Evolutionary conservation across 805 yeast genomes (phyloP).

Genomic region (Yamadazyma laniorum): DNA sequence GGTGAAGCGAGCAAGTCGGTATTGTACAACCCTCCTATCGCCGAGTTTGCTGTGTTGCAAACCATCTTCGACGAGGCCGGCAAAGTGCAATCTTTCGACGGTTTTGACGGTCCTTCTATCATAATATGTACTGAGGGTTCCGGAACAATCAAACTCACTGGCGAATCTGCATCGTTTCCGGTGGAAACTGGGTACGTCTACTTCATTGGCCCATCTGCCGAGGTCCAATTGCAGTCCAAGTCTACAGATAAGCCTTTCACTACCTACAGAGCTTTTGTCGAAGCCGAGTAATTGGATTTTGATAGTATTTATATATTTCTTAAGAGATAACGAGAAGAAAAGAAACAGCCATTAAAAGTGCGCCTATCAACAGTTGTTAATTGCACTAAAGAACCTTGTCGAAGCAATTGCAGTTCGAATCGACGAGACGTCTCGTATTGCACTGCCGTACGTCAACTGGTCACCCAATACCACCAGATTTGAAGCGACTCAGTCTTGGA

Average conservation of each 20-base stretch:
- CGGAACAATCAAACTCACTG: slow-evolving; percentile 55
- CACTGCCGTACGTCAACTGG: no score
- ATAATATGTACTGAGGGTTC: slow-evolving; percentile 78
- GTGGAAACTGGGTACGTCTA: slow-evolving; percentile 73
- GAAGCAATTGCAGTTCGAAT: no score
- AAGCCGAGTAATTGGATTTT: slow-evolving; percentile 35
- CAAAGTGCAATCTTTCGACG: slow-evolving; percentile 54
- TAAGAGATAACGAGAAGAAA: no score
- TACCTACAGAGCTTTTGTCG: slow-evolving; percentile 88
- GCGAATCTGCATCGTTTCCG: slow-evolving; percentile 27
- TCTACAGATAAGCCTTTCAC: slow-evolving; percentile 52
- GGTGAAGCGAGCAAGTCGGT: slow-evolving; percentile 63
- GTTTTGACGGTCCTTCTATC: slow-evolving; percentile 83
- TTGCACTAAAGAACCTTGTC: no score
- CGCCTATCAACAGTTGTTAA: no score
- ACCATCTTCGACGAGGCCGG: slow-evolving; percentile 57
- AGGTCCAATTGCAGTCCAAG: slow-evolving; percentile 55
- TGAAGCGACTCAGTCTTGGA: no score
- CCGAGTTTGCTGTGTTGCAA: slow-evolving; percentile 91
- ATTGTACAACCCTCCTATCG: slow-evolving; percentile 93
- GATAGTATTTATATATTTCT: background rate
- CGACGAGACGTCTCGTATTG: no score
- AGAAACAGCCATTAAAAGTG: no score
- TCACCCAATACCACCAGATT: no score
- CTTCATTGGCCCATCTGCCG: slow-evolving; percentile 78